Evolutionary conservation across 345 rosid genomes (phyloP).

Genomic region (Acer negundo): DNA sequence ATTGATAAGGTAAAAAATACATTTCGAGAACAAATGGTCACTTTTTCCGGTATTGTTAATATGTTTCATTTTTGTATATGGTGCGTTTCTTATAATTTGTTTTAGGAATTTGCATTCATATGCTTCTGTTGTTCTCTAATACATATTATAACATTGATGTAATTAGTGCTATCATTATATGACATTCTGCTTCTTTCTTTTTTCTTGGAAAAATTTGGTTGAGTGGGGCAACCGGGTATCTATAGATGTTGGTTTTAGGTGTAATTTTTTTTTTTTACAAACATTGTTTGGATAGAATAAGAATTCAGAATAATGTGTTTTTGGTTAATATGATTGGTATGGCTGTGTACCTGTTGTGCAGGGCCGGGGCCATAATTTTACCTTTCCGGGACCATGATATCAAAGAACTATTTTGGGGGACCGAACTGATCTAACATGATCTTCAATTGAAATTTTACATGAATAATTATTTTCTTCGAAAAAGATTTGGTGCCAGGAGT

Average conservation of each 20-base stretch:
- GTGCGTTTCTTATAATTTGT: background rate
- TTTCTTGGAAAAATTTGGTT: background rate
- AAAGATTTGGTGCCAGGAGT: background rate
- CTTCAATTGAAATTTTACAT: background rate
- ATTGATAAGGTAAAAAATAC: conserved; percentile 73
- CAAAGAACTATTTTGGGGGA: background rate
- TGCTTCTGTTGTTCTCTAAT: background rate
- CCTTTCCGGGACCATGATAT: background rate
- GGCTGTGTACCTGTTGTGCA: background rate
- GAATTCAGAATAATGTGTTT: background rate
- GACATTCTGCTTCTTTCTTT: background rate
- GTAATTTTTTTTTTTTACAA: background rate
- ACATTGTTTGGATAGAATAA: background rate
- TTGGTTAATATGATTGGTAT: conserved; percentile 1
- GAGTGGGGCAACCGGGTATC: background rate
- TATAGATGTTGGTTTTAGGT: background rate
- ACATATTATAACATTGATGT: background rate
- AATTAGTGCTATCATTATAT: background rate
- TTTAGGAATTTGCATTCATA: conserved; percentile 13
- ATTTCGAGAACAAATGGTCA: background rate
- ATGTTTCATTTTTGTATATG: background rate
- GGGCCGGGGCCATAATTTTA: background rate
- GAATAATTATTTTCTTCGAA: background rate
- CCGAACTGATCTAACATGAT: background rate
- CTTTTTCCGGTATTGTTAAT: background rate